Evolutionary conservation across 2,329 filamentous ascomycete genomes (phyloP).

Genomic region (Cladobotryum protrusum): DNA sequence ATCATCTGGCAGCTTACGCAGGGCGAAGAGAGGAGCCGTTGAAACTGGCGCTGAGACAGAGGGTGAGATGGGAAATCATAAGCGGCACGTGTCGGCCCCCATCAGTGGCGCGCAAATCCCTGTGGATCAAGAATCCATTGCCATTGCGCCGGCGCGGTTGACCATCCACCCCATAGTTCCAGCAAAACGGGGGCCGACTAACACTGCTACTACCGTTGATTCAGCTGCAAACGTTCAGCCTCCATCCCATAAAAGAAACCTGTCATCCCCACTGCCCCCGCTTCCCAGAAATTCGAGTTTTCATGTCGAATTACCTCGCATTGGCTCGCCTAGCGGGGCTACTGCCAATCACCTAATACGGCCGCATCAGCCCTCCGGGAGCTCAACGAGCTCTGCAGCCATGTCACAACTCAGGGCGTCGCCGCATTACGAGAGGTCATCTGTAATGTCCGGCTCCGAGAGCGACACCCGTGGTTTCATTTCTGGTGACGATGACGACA

Average conservation of each 20-base stretch:
- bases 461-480: slow-evolving; percentile 56
- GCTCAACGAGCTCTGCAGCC: slow-evolving; percentile 35
- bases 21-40: slow-evolving; percentile 43
- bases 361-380: slow-evolving; percentile 37
- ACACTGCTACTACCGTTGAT: slow-evolving; percentile 3
- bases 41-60: slow-evolving; percentile 16
- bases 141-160: slow-evolving; percentile 21
- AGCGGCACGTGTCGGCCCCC: slow-evolving; percentile 50
- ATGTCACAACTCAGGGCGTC: slow-evolving; percentile 32
- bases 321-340: slow-evolving; percentile 37
- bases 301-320: slow-evolving; percentile 45
- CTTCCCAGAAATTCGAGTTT: slow-evolving; percentile 49
- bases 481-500: slow-evolving; percentile 71
- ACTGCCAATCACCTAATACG: slow-evolving; percentile 32
- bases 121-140: slow-evolving; percentile 19
- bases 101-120: slow-evolving; percentile 27
- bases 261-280: slow-evolving; percentile 51
- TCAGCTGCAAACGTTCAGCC: slow-evolving; percentile 15
- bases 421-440: slow-evolving; percentile 33
- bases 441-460: slow-evolving; percentile 64
- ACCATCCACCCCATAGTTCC: slow-evolving; percentile 14
- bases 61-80: slow-evolving; percentile 35
- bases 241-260: slow-evolving; percentile 35
- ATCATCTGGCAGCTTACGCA: slow-evolving; percentile 48
- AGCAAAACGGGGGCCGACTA: slow-evolving; percentile 12